These are phyloP conservation scores for Candida labiduridarum DNA, from an alignment of 1,139 yeast species.

Conservation along the genomic window DNA sequence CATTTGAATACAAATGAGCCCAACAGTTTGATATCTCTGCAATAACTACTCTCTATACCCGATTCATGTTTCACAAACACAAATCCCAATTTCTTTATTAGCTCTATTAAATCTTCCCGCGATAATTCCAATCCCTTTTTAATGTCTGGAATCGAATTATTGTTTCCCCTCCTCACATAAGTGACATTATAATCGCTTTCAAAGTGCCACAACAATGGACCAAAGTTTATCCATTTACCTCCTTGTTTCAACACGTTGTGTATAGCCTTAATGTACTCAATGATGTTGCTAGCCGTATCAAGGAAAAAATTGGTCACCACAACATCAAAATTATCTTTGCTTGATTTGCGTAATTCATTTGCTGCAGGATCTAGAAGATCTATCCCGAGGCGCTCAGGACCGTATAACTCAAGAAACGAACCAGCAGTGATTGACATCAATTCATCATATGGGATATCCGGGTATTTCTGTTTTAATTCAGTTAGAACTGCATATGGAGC, in stretches of 20 bases:
- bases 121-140: conserved; percentile 66
- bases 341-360: conserved; percentile 42
- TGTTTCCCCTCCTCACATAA: conserved; percentile 26
- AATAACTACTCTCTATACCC: conserved; percentile 54
- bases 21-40: conserved; percentile 54
- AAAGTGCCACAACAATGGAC: conserved; percentile 86
- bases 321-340: conserved; percentile 48
- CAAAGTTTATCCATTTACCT: conserved; percentile 82
- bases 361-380: conserved; percentile 30
- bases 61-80: conserved; percentile 46
- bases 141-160: conserved; percentile 33
- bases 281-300: conserved; percentile 75
- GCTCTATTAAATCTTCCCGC: conserved; percentile 55
- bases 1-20: conserved; percentile 65
- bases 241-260: conserved; percentile 50
- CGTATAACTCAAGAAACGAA: conserved; percentile 76
- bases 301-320: conserved; percentile 76
- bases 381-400: conserved; percentile 32
- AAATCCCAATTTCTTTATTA: conserved; percentile 59
- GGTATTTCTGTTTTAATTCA: conserved; percentile 29
- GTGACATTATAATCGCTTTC: conserved; percentile 53
- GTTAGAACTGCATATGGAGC: conserved; percentile 40
- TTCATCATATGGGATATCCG: conserved; percentile 48
- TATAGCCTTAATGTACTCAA: conserved; percentile 68
- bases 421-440: conserved; percentile 82